Conservation (phyloP, 2,329 filamentous ascomycete genomes). For the Aspergillus sp. region DNA sequence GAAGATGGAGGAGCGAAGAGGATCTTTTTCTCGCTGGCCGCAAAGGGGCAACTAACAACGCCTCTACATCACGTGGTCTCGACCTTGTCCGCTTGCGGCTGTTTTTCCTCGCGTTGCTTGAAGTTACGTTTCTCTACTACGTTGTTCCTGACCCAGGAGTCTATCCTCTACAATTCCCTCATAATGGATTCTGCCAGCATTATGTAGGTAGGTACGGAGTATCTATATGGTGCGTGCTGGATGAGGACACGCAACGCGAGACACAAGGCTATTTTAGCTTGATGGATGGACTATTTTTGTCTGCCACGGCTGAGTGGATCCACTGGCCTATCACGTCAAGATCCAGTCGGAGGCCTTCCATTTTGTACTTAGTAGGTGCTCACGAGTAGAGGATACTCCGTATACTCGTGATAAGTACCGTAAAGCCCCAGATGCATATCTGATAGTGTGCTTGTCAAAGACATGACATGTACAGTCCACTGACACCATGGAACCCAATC, state of each 20-base stretch:
- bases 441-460: no score
- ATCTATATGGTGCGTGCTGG: neutral
- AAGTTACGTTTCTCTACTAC: neutral
- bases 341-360: neutral
- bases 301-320: neutral
- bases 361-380: no score
- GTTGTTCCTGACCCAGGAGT: neutral
- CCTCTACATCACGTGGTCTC: conserved; percentile 14
- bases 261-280: neutral
- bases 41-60: conserved; percentile 16
- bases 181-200: neutral
- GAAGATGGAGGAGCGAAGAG: neutral
- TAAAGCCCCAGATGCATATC: no score
- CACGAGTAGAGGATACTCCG: no score
- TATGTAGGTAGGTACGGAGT: neutral
- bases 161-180: neutral
- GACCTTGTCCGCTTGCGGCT: conserved; percentile 11
- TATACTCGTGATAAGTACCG: no score
- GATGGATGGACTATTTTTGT: neutral
- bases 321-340: neutral
- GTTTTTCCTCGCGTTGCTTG: neutral
- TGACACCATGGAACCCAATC: no score
- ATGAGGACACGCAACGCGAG: no score
- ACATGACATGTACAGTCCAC: no score
- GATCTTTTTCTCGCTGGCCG: conserved; percentile 7